Percentiles rank a stretch among this genome's conserved stretches.
phyloP scores from a whole-genome alignment of 129 eudicot species.

The Saussurea involucrata region DNA sequence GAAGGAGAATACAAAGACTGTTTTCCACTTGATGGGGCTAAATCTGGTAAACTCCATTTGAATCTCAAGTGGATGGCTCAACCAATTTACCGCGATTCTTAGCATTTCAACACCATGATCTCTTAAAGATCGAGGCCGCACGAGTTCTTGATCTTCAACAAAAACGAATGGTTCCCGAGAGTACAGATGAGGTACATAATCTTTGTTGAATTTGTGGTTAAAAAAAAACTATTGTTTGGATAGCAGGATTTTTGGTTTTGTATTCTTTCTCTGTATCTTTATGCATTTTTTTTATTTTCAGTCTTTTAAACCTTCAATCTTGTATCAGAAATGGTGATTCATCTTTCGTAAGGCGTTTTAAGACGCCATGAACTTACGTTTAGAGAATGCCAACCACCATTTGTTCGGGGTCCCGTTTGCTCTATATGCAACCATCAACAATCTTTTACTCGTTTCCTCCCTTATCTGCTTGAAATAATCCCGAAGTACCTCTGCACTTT shows the following conservation, averaged over 20 bases:
- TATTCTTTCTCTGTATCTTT: conserved; percentile 3
- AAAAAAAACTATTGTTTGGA: conserved; percentile 7
- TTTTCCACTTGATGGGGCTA: conserved; percentile 81
- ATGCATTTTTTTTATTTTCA: background rate
- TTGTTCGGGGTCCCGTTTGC: conserved; percentile 93
- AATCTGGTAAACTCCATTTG: conserved; percentile 70
- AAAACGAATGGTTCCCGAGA: background rate
- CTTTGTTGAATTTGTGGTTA: conserved; percentile 29
- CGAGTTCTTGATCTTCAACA: background rate
- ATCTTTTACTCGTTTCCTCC: conserved; percentile 98
- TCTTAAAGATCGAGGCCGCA: background rate
- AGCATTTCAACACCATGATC: conserved; percentile 10
- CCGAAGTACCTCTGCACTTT: conserved; percentile 65
- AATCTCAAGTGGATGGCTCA: conserved; percentile 86
- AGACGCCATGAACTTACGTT: conserved; percentile 57
- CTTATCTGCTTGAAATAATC: conserved; percentile 82
- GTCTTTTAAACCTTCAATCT: background rate
- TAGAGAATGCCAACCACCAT: conserved; percentile 99
- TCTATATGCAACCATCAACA: conserved; percentile 83
- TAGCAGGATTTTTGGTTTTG: conserved; percentile 26
- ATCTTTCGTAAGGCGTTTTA: background rate
- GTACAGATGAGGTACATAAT: conserved; percentile 26
- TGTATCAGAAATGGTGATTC: background rate
- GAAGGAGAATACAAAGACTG: conserved; percentile 84
- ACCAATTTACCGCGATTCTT: conserved; percentile 65